Evolutionary conservation across 306 rosid species (phyloP).

Genomic region (Trichosanthes cucumerina): DNA sequence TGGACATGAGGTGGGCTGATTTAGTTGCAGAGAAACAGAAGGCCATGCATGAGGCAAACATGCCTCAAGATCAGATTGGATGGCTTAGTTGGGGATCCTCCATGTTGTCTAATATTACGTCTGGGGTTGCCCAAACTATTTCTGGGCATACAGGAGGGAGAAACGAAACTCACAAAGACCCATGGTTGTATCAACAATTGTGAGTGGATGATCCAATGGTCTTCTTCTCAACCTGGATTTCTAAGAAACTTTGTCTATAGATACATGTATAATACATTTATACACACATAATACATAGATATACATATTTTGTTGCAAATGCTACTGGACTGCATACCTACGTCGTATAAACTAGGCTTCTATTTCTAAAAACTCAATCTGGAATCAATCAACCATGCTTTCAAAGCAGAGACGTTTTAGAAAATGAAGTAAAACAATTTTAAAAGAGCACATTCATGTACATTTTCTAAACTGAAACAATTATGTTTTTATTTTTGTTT

Average conservation of each 20-base stretch:
- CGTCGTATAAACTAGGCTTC: not conserved
- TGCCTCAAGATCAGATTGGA: conserved; percentile 30
- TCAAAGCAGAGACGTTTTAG: not conserved
- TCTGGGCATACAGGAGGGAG: conserved; percentile 30
- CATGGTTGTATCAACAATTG: conserved; percentile 65
- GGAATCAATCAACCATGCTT: not conserved
- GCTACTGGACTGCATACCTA: not conserved
- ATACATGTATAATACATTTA: not conserved
- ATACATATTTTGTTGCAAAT: not conserved
- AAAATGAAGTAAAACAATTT: not conserved
- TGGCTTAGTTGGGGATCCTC: conserved; percentile 79
- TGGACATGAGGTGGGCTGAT: conserved; percentile 80
- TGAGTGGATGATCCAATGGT: conserved; percentile 10
- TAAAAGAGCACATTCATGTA: not conserved
- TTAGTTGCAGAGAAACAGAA: conserved; percentile 56
- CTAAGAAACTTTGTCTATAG: not conserved
- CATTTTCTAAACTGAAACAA: not conserved
- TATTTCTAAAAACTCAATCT: not conserved
- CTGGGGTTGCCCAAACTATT: conserved; percentile 23
- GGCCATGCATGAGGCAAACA: conserved; percentile 35
- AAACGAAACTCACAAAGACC: conserved; percentile 29
- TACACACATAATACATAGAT: too few species aligned
- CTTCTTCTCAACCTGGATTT: not conserved
- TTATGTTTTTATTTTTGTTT: not conserved
- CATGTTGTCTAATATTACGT: conserved; percentile 40